Evolutionary conservation across 257 asterid genomes (phyloP), one percentile per base, ranked within the genome.

Genomic region (Ilex aquifolium): DNA sequence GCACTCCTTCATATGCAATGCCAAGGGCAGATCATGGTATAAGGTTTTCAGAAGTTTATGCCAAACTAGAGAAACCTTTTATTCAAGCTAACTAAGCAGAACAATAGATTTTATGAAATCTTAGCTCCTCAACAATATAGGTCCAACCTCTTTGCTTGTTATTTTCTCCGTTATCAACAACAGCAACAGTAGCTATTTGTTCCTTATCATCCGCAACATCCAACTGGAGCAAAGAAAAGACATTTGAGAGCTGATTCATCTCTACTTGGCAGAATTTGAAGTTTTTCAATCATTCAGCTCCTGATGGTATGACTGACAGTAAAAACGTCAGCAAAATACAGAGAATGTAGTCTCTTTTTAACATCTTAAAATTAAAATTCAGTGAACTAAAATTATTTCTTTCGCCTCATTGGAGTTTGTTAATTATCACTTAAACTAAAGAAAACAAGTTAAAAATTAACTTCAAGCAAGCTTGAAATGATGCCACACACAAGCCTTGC

Each of bases 141-240:
- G 42, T 10, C 61, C 51, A 57, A 80, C 80, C 78, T 76, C 30
- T 53, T 65, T 21, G 27, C 27, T 21, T 21, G 27, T 21, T 21
- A 21, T 52, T 69, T 68, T 42, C 64, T 13, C 9, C 80, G 51
- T 46, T 62, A 17, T 68, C 75, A 73, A 57, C 69, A 68, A 68
- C 59, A 2, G 57, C 69, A 56, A 58, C 60, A 65, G 50, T 44
- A 49, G 58, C 61, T 16, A 56, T 59, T 30, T 66, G 72, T 53
- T 51, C 76, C 31, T 39, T 51, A 44, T 72, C 72, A 64, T 79
- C 97, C 49, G 72, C 81, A 21, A 69, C 84, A 57, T 83, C 95
- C 71, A 85, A 62, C 44, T 77, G 86, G 51, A 90, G 96, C 73
- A 82, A 67, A 21, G 96, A 76, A 76, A 88, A 87, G n/a, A 86